Percentiles rank a stretch among this genome's conserved stretches.
These are phyloP conservation scores for Daldinia sp. DNA, from an alignment of 2,329 filamentous ascomycete species.

Conservation along the genomic window DNA sequence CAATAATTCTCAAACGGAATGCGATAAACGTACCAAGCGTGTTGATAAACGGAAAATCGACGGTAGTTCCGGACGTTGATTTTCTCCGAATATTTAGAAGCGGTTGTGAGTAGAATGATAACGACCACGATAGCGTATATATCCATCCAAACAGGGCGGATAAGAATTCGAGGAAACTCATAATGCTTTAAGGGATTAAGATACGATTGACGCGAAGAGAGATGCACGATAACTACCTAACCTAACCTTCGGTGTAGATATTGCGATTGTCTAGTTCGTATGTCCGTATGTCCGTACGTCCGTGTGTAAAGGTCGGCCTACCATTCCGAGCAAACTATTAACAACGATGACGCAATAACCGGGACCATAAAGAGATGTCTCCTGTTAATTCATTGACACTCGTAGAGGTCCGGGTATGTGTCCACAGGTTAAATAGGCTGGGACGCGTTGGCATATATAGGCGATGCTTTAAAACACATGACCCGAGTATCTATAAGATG, in stretches of 20 bases:
- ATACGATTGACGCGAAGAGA: slow-evolving; percentile 17
- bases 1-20: slow-evolving; percentile 3
- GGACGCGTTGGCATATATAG: neutral
- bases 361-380: neutral
- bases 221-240: slow-evolving; percentile 9
- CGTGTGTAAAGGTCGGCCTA: neutral
- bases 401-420: neutral
- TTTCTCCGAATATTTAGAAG: slow-evolving; percentile 81
- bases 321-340: slow-evolving; percentile 1
- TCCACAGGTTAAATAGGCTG: neutral
- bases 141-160: slow-evolving; percentile 78
- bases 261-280: neutral
- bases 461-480: neutral
- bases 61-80: slow-evolving; percentile 84
- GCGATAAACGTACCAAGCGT: slow-evolving; percentile 60
- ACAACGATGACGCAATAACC: slow-evolving; percentile 23
- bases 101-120: slow-evolving; percentile 93
- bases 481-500: neutral
- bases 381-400: neutral
- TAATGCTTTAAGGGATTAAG: slow-evolving; percentile 38
- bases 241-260: neutral
- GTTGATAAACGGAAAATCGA: slow-evolving; percentile 88
- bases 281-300: too few species aligned
- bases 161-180: slow-evolving; percentile 61
- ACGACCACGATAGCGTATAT: slow-evolving; percentile 82